phyloP scores from a whole-genome alignment of 148 eudicot species.

The Chenopodium formosanum region DNA sequence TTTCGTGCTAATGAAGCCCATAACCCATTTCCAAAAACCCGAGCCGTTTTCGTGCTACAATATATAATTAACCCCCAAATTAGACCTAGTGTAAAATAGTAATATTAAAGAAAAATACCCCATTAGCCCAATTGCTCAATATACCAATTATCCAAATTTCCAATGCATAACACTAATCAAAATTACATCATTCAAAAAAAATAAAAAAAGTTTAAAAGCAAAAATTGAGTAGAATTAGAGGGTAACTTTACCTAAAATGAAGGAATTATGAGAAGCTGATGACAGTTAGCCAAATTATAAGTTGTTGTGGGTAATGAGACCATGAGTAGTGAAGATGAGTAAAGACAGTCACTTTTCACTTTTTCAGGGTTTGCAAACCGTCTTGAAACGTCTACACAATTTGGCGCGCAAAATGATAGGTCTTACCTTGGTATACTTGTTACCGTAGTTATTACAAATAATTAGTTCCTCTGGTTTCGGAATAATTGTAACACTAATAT shows the following conservation, averaged over 20 bases:
- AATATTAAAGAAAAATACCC: not conserved
- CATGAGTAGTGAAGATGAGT: not conserved
- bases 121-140: not conserved
- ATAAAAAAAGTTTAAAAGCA: not conserved
- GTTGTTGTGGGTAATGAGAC: no score
- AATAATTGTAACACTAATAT: no score
- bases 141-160: not conserved
- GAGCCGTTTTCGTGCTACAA: no score
- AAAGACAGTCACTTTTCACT: not conserved
- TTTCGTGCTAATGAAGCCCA: no score
- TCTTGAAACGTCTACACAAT: not conserved
- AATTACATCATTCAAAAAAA: not conserved
- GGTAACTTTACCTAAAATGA: not conserved
- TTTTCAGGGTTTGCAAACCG: slow-evolving; percentile 1
- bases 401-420: not conserved
- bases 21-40: no score
- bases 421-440: no score
- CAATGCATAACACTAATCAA: not conserved
- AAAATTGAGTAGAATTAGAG: not conserved
- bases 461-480: no score
- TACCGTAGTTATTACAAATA: no score
- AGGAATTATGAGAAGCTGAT: not conserved
- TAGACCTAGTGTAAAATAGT: not conserved
- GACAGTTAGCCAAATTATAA: no score
- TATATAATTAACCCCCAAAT: not conserved